Percentiles rank a stretch among this genome's conserved stretches.
Conservation (phyloP, 2,329 filamentous ascomycete species). For the Ramularia endophylla region DNA sequence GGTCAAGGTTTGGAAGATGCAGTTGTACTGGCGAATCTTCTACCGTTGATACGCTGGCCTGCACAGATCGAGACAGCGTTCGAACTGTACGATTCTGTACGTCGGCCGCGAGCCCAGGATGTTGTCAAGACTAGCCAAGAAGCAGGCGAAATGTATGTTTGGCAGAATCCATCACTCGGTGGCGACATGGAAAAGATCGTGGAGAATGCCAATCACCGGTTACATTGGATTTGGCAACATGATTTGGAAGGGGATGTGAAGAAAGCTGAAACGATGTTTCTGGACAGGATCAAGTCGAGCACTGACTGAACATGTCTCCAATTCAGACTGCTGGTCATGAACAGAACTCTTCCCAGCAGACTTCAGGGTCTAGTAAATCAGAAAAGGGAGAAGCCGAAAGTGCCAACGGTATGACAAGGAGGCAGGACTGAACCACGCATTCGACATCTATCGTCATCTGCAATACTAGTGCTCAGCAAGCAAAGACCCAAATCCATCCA, state of each 20-base stretch:
- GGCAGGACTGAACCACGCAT: too few relatives aligned
- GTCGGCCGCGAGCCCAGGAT: constrained; percentile 12
- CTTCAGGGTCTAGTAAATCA: too few relatives aligned
- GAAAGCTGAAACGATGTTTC: neutral
- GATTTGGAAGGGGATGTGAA: constrained; percentile 7
- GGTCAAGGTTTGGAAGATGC: constrained; percentile 54
- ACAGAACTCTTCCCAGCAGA: too few relatives aligned
- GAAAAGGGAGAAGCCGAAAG: too few relatives aligned
- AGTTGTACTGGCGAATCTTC: constrained; percentile 33
- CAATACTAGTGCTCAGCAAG: constrained; percentile 4
- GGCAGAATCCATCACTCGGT: constrained; percentile 4
- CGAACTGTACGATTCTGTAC: constrained; percentile 7
- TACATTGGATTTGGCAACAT: constrained; percentile 15
- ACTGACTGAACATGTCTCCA: too few relatives aligned
- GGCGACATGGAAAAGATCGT: constrained; percentile 12
- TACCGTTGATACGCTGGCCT: constrained; percentile 1
- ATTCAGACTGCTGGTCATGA: too few relatives aligned
- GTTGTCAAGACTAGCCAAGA: constrained; percentile 10
- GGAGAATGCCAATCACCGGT: constrained; percentile 7
- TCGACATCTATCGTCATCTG: too few relatives aligned
- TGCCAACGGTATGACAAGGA: too few relatives aligned
- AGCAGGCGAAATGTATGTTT: constrained; percentile 9
- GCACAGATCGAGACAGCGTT: constrained; percentile 3
- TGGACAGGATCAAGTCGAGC: too few relatives aligned
- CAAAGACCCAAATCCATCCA: constrained; percentile 8